These are phyloP conservation scores for Choricystis sp. DNA, from an alignment of 139 green algal species.

Conservation along the genomic window DNA sequence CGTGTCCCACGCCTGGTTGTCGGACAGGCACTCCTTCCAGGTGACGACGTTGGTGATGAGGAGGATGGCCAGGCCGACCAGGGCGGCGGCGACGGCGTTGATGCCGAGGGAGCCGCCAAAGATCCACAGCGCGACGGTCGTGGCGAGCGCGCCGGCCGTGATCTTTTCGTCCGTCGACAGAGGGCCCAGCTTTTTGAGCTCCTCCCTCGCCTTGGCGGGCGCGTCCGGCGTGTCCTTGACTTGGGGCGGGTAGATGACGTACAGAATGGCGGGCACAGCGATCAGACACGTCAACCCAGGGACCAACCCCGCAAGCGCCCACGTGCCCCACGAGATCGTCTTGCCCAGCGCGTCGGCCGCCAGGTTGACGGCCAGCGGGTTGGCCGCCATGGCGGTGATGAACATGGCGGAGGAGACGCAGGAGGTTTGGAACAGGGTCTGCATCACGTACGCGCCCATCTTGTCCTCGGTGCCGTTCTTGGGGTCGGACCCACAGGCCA, in stretches of 20 bases:
- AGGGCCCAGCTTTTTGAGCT: constrained; percentile 87
- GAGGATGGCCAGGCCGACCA: constrained; percentile 85
- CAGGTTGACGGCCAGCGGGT: constrained; percentile 93
- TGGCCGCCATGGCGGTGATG: constrained; percentile 99
- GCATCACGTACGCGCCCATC: constrained; percentile 97
- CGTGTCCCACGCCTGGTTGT: constrained; percentile 87
- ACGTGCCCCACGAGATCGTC: constrained; percentile 83
- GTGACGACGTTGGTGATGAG: constrained; percentile 64
- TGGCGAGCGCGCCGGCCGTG: constrained; percentile 63
- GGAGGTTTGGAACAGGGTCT: constrained; percentile 87
- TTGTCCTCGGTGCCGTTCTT: constrained; percentile 85
- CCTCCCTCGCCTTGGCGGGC: constrained; percentile 56
- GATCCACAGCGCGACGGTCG: constrained; percentile 90
- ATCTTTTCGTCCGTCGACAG: constrained; percentile 92
- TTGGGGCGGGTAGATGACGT: constrained; percentile 88
- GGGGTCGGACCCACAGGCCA: constrained; percentile 81
- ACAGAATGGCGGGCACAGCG: constrained; percentile 79
- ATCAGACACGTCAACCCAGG: constrained; percentile 74
- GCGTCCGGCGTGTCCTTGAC: constrained; percentile 91
- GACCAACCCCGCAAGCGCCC: constrained; percentile 80
- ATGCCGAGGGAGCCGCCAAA: constrained; percentile 73
- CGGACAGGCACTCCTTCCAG: constrained; percentile 59
- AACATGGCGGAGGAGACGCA: constrained; percentile 93
- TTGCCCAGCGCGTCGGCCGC: constrained; percentile 58
- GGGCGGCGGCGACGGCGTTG: constrained; percentile 85